Percentiles rank a stretch among this genome's conserved stretches.
phyloP scores from a whole-genome alignment of 441 rosid species.

The Bruguiera hainesii region DNA sequence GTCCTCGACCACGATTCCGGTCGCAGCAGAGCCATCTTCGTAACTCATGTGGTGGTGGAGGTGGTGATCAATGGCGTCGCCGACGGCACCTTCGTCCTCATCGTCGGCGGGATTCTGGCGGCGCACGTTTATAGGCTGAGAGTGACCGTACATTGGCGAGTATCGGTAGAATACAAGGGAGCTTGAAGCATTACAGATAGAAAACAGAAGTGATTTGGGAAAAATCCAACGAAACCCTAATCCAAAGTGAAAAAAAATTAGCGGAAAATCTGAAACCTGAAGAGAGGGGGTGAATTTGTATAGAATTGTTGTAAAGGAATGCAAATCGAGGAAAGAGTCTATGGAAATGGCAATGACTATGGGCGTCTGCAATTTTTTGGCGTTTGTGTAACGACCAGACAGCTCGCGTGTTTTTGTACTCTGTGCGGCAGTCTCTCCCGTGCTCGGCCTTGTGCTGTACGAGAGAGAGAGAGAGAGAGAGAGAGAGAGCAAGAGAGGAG shows the following conservation, averaged over 20 bases:
- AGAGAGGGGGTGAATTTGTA: background rate
- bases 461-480: too few relatives aligned
- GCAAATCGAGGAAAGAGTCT: too few relatives aligned
- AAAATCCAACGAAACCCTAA: slow-evolving; percentile 30
- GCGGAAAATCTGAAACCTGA: background rate
- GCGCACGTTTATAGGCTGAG: slow-evolving; percentile 58
- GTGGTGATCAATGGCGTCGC: slow-evolving; percentile 37
- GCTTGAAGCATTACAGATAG: slow-evolving; percentile 34
- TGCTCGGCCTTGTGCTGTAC: too few relatives aligned
- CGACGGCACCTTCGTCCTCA: slow-evolving; percentile 8
- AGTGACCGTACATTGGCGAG: slow-evolving; percentile 57
- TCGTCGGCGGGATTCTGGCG: slow-evolving; percentile 35
- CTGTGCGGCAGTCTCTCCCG: too few relatives aligned
- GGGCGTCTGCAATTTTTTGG: too few relatives aligned
- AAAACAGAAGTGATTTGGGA: background rate
- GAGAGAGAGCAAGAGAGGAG: too few relatives aligned
- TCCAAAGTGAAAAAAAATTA: slow-evolving; percentile 9
- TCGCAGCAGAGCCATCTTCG: slow-evolving; percentile 46
- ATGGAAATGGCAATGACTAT: too few relatives aligned
- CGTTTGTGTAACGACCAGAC: too few relatives aligned
- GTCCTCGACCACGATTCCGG: slow-evolving; percentile 44
- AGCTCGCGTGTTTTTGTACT: too few relatives aligned
- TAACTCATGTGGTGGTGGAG: slow-evolving; percentile 41
- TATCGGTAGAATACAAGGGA: slow-evolving; percentile 9
- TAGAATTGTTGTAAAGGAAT: too few relatives aligned